Evolutionary conservation across 768 basidiomycete genomes (phyloP), one percentile per base, ranked within the genome.

Genomic region (Clavulina sp.): DNA sequence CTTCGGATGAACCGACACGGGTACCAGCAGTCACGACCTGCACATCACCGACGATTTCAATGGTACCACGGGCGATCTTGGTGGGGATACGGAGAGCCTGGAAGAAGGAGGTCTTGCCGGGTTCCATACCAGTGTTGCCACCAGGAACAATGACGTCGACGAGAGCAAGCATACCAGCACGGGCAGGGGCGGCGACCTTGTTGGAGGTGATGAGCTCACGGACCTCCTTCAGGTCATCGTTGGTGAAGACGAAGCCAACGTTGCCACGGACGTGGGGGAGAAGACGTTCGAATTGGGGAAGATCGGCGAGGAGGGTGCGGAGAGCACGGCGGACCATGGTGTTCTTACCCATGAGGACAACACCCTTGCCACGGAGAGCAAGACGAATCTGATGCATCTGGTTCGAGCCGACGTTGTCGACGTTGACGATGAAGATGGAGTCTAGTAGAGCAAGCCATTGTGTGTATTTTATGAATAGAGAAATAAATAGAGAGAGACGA

Each of bases 91-190:
- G 82, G 64, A 99, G 82, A 53, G 95, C 95, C 76, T 99, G 95
- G 88, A 99, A 99, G 88, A 97, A 99, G 61, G 95, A 95, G 56
- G 95, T 99, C 77, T 99, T 99, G 64, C 93, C 95, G 61, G 95
- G 95, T 68, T 97, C 95, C 95, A 99, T 99, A 69, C 92, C 92
- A 52, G 95, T 99, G 81, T 97, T 97, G 55, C 91, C 83, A 41
- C 81, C 88, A 32, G 92, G 89, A 60, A 99, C 84, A 55, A 70
- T 71, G 62, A 97, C 93, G 61, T 97, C 82, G 71, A 77, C 79
- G 63, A 93, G 85, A 33, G 93, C 92, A 61, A 80, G 77, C 32
- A 93, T 93, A 76, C 92, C 93, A 57, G 95, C 92, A 76, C 95
- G 89, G 59, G 95, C 95, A 43, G 95, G 95, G 48, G 95, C 95